Conservation (phyloP, 2,329 filamentous ascomycete genomes). For the Bipolaris gigantea region DNA sequence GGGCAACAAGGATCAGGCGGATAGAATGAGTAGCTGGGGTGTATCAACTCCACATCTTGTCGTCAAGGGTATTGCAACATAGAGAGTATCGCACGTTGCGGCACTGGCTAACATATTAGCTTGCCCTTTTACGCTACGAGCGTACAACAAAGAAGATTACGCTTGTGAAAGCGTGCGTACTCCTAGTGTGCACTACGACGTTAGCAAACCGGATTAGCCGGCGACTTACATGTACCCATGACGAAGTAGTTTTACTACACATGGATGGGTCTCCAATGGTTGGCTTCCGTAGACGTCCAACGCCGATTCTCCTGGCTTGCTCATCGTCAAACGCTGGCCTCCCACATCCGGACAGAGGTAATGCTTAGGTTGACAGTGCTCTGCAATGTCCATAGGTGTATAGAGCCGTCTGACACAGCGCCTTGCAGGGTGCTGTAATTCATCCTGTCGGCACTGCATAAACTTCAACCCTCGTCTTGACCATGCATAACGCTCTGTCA, state of each 20-base stretch:
- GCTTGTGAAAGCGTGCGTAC: conserved; percentile 2
- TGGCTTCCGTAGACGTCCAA: conserved; percentile 16
- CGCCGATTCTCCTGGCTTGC: conserved; percentile 5
- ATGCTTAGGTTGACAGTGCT: not conserved
- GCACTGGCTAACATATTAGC: not conserved
- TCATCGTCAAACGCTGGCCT: conserved; percentile 4
- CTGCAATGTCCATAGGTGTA: not conserved
- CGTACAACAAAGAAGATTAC: not conserved
- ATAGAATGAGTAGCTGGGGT: not conserved
- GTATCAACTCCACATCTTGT: not conserved
- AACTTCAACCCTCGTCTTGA: not conserved
- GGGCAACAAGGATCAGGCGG: conserved; percentile 10
- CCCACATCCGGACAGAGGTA: conserved; percentile 21
- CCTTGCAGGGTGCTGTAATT: not conserved
- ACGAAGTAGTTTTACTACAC: conserved; percentile 17
- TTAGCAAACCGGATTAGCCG: conserved; percentile 14
- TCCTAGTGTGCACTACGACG: not conserved
- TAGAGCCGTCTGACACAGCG: not conserved
- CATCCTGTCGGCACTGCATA: not conserved
- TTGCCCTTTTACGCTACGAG: not conserved
- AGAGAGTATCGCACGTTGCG: not conserved
- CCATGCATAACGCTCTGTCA: conserved; percentile 1
- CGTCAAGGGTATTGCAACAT: not conserved
- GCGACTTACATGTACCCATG: conserved; percentile 21
- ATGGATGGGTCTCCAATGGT: conserved; percentile 7